phyloP scores from a whole-genome alignment of 1,139 yeast genomes.

The Sugiyamaella castrensis region DNA sequence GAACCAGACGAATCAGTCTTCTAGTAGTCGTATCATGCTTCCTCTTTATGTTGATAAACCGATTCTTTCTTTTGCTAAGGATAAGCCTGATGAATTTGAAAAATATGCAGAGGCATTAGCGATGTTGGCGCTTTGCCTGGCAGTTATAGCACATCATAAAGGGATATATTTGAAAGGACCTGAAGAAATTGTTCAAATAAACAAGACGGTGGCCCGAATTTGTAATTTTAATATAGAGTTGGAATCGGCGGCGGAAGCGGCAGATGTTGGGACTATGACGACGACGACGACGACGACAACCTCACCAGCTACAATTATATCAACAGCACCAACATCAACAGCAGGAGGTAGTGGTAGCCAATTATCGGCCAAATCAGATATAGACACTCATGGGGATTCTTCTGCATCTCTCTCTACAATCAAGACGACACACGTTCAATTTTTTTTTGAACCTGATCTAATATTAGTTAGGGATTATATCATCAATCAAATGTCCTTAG shows the following conservation, averaged over 20 bases:
- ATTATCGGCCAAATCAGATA: not conserved
- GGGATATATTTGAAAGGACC: conserved; percentile 17
- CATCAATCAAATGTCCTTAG: conserved; percentile 34
- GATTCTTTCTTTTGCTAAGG: conserved; percentile 22
- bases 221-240: conserved; percentile 6
- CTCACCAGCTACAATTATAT: not conserved
- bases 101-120: conserved; percentile 34
- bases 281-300: not conserved
- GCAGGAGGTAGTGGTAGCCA: not conserved
- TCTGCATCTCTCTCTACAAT: not conserved
- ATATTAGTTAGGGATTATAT: conserved; percentile 33
- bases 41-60: conserved; percentile 16
- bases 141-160: conserved; percentile 25
- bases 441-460: conserved; percentile 12
- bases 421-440: conserved; percentile 12
- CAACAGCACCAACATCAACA: not conserved
- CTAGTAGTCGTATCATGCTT: not conserved
- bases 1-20: not conserved
- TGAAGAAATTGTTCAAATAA: conserved; percentile 21
- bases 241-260: not conserved
- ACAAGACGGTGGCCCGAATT: conserved; percentile 18
- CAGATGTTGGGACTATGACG: not conserved
- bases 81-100: conserved; percentile 33
- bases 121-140: conserved; percentile 36
- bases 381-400: not conserved